Evolutionary conservation across 352 stramenopile genomes (phyloP).

Genomic region (Phytopythium cucurbitacearum): DNA sequence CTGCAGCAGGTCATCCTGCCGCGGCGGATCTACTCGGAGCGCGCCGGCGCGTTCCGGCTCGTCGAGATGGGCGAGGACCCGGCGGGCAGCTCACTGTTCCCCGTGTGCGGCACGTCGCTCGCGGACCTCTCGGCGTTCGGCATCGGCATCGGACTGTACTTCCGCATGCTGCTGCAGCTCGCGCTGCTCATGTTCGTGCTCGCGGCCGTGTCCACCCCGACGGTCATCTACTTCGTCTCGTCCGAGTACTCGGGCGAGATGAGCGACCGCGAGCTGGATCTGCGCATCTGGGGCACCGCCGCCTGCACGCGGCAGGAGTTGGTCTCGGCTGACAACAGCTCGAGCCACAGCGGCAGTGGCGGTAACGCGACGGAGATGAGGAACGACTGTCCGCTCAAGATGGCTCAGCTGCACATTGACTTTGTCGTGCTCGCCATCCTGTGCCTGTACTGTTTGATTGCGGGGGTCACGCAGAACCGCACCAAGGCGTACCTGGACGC

Average conservation of each 20-base stretch:
- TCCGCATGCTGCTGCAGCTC: constrained; percentile 65
- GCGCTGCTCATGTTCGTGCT: constrained; percentile 47
- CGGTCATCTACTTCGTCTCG: constrained; percentile 64
- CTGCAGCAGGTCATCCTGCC: constrained; percentile 52
- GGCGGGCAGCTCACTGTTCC: constrained; percentile 48
- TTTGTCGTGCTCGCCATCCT: constrained; percentile 48
- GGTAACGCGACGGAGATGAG: constrained; percentile 8
- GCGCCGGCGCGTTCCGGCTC: constrained; percentile 35
- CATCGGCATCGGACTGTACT: constrained; percentile 77
- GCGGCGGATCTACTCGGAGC: constrained; percentile 36
- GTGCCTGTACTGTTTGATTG: constrained; percentile 39
- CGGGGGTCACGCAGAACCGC: constrained; percentile 33
- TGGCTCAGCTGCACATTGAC: constrained; percentile 52
- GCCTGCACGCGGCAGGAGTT: constrained; percentile 44
- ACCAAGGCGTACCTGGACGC: constrained; percentile 44
- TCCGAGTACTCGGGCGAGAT: constrained; percentile 53
- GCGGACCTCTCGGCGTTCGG: constrained; percentile 61
- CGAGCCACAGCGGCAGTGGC: not conserved
- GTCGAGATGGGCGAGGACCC: constrained; percentile 69
- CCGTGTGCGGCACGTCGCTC: constrained; percentile 55
- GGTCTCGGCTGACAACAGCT: constrained; percentile 13
- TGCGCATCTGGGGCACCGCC: constrained; percentile 49
- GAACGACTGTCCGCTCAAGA: constrained; percentile 52
- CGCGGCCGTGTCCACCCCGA: constrained; percentile 49
- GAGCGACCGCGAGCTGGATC: constrained; percentile 27